Evolutionary conservation across 2,329 filamentous ascomycete species (phyloP).

Genomic region (Ceratocystis papillata): DNA sequence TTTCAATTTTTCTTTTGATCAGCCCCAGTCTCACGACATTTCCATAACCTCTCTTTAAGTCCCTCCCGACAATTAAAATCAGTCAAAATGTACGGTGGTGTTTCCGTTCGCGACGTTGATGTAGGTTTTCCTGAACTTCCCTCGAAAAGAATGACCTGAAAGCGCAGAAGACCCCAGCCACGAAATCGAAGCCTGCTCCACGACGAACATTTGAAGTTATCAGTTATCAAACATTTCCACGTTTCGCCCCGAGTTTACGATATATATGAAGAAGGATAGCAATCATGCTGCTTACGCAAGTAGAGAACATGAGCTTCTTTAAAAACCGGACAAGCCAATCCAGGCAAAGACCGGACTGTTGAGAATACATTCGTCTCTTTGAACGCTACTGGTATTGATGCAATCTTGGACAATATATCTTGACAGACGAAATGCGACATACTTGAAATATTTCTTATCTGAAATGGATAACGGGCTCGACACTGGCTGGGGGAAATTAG

Average conservation of each 20-base stretch:
- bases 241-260: neutral
- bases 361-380: neutral
- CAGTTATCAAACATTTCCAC: neutral
- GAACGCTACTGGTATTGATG: neutral
- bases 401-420: neutral
- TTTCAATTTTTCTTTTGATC: conserved; percentile 11
- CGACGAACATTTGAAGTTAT: conserved; percentile 4
- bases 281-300: no score
- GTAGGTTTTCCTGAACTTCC: conserved; percentile 41
- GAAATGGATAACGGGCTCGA: conserved; percentile 28
- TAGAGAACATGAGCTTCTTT: no score
- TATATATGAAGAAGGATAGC: neutral
- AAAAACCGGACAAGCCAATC: neutral
- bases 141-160: conserved; percentile 25
- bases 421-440: neutral
- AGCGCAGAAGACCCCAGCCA: conserved; percentile 8
- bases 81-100: conserved; percentile 68
- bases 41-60: conserved; percentile 22
- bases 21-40: conserved; percentile 17
- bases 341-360: neutral
- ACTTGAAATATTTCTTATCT: conserved; percentile 25
- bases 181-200: conserved; percentile 13
- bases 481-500: neutral
- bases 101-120: conserved; percentile 77
- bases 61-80: conserved; percentile 33